phyloP scores from a whole-genome alignment of 2,329 filamentous ascomycete species.

The Botrytis paeoniae region DNA sequence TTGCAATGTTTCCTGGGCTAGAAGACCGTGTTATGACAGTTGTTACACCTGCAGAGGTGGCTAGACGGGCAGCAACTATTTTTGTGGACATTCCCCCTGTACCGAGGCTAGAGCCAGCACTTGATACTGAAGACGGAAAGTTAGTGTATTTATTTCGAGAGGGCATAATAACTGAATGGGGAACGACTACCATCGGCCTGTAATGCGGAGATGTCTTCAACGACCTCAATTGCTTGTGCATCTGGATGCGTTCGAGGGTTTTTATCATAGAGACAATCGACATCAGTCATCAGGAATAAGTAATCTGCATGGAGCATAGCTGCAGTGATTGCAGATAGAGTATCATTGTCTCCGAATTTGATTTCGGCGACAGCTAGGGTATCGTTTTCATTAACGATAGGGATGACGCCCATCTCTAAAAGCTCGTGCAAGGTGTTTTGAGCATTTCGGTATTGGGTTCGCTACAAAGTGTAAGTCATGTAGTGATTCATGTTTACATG shows the following conservation, averaged over 20 bases:
- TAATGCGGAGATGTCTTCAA: constrained; percentile 80
- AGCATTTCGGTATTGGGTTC: constrained; percentile 92
- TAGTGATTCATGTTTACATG: neutral
- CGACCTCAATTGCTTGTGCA: constrained; percentile 85
- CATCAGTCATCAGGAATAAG: constrained; percentile 97
- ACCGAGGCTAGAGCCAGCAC: constrained; percentile 81
- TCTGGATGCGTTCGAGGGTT: constrained; percentile 85
- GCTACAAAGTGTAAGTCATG: constrained; percentile 45
- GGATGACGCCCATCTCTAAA: constrained; percentile 91
- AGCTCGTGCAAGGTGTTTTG: constrained; percentile 92
- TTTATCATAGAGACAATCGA: constrained; percentile 95
- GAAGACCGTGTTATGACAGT: constrained; percentile 93
- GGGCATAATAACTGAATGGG: neutral
- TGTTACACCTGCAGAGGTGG: constrained; percentile 90
- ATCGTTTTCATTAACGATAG: constrained; percentile 98
- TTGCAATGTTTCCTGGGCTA: constrained; percentile 86
- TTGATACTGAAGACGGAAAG: constrained; percentile 60
- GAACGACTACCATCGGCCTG: constrained; percentile 66
- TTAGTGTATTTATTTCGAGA: neutral
- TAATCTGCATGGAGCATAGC: constrained; percentile 97
- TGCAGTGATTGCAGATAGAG: constrained; percentile 90
- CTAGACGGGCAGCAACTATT: constrained; percentile 87
- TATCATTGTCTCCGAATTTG: constrained; percentile 99
- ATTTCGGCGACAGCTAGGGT: constrained; percentile 96
- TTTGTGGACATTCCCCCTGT: constrained; percentile 98